phyloP scores from a whole-genome alignment of 306 rosid genomes.

The Vicia faba region DNA sequence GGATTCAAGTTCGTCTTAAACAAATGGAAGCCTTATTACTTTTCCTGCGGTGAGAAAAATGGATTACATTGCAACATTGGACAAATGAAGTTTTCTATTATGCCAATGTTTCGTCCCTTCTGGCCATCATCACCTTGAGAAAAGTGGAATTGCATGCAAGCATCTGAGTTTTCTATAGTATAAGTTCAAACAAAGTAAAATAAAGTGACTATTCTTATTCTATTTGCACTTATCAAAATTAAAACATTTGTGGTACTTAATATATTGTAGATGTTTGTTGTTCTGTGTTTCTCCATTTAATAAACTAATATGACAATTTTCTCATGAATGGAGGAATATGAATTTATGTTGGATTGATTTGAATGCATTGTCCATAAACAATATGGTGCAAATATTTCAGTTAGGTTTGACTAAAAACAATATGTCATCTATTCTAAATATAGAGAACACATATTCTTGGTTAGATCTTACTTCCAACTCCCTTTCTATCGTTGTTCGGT shows the following conservation, averaged over 20 bases:
- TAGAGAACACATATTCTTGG: no score
- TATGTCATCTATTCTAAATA: no score
- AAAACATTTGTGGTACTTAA: neutral
- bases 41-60: constrained; percentile 60
- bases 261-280: neutral
- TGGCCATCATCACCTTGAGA: constrained; percentile 40
- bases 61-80: constrained; percentile 70
- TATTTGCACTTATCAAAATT: neutral
- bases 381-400: neutral
- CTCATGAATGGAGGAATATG: neutral
- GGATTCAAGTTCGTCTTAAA: constrained; percentile 62
- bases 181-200: neutral
- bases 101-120: constrained; percentile 53
- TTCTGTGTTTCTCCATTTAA: neutral
- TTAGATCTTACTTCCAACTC: no score
- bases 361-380: neutral
- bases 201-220: neutral
- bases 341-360: neutral
- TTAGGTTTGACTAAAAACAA: neutral
- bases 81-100: constrained; percentile 60
- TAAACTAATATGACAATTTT: neutral
- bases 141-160: neutral
- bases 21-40: constrained; percentile 60
- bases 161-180: neutral
- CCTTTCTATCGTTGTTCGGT: no score